Conservation (phyloP, 164 flowering plant genomes). For the Santalum album region DNA sequence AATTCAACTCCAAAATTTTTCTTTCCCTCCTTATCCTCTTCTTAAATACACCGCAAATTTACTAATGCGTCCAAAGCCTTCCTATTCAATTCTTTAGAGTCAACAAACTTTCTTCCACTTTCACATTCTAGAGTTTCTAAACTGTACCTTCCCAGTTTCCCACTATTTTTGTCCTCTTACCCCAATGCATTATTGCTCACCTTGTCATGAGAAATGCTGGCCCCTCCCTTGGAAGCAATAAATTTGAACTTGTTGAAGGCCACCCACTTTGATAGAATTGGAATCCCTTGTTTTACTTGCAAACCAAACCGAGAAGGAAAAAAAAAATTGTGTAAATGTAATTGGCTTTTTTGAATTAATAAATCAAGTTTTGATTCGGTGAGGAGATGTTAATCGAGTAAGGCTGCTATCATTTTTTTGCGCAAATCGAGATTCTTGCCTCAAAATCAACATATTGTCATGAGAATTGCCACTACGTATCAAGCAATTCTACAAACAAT, state of each 20-base stretch:
- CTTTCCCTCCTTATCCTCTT: background rate
- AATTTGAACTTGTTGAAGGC: constrained; percentile 85
- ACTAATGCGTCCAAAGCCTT: background rate
- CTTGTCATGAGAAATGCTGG: constrained; percentile 78
- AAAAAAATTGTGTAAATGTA: background rate
- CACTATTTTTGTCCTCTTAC: too few relatives aligned
- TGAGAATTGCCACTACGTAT: constrained; percentile 59
- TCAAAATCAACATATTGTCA: constrained; percentile 82
- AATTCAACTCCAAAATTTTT: background rate
- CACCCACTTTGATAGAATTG: constrained; percentile 78
- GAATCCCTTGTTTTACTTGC: constrained; percentile 95
- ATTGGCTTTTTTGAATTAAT: too few relatives aligned
- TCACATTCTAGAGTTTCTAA: too few relatives aligned
- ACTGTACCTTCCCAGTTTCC: too few relatives aligned
- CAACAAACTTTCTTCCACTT: too few relatives aligned
- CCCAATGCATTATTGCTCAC: constrained; percentile 26
- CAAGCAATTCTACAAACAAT: too few relatives aligned
- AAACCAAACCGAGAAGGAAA: constrained; percentile 49
- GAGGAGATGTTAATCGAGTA: constrained; percentile 34
- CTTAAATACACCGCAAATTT: background rate
- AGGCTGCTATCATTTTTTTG: constrained; percentile 61
- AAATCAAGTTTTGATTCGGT: too few relatives aligned
- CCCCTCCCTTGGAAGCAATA: constrained; percentile 79
- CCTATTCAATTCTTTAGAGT: background rate
- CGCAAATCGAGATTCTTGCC: constrained; percentile 81